Conservation (phyloP, 78 protist species). For the Emiliania huxleyi region DNA sequence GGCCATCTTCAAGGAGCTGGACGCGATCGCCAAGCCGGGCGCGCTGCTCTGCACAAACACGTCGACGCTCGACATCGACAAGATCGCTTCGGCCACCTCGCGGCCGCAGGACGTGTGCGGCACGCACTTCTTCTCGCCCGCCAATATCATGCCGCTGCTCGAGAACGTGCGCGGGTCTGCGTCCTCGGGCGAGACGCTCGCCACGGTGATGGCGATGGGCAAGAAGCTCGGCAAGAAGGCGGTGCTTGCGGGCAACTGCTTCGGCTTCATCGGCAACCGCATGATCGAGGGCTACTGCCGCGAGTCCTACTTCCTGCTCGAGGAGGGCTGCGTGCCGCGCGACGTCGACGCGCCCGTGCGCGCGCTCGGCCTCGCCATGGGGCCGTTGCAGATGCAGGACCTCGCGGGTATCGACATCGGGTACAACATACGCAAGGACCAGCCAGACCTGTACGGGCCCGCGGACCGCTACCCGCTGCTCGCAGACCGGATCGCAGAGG, state of each 20-base stretch:
- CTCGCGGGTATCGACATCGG: conserved; percentile 65
- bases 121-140: conserved; percentile 75
- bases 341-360: conserved; percentile 49
- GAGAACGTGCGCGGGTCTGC: conserved; percentile 40
- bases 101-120: conserved; percentile 55
- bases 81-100: not conserved
- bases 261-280: conserved; percentile 72
- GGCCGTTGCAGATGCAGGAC: conserved; percentile 62
- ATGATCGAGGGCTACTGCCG: conserved; percentile 34
- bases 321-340: conserved; percentile 26
- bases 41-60: conserved; percentile 66
- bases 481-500: not conserved
- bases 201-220: conserved; percentile 41
- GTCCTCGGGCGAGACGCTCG: conserved; percentile 13
- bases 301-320: conserved; percentile 48
- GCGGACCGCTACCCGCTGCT: not conserved
- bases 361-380: conserved; percentile 64
- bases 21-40: conserved; percentile 32
- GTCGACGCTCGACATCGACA: conserved; percentile 53
- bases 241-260: conserved; percentile 68
- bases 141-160: conserved; percentile 74
- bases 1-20: conserved; percentile 57
- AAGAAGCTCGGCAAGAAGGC: conserved; percentile 50
- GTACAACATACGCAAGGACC: not conserved
- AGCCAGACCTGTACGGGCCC: not conserved